Base-by-base conservation (phyloP, 2,329 filamentous ascomycete genomes). In the Myriosclerotinia scirpicola region DNA sequence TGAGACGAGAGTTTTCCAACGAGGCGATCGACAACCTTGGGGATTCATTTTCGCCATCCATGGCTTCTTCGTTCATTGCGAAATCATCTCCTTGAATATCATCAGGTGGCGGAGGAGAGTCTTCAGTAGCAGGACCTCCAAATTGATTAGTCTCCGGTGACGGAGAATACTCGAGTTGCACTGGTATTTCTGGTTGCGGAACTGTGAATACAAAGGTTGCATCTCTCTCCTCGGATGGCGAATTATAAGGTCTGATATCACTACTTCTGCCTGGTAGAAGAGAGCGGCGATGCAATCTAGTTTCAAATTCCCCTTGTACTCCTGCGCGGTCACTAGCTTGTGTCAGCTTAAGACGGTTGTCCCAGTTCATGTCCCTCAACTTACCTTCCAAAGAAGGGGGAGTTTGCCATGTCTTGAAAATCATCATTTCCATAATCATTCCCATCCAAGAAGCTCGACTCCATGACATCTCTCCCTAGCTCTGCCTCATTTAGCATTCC, bases 131-230 rank as follows among this genome's bases (percentile, higher is more conserved):
- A 26, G 34, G 46, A 22, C 38, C 38, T 22, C 22, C 40, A 17
- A 26, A 26, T 44, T 38, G 20, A 44, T 3, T 42, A 54, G 38
- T 53, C 9, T 54, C 48, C 2, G 38, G 54, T 42, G 36, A 44
- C 34, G 17, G 46, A 50, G 55, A 60, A n/a, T 22, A 22, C 30
- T 60, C 62, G 14, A 63, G 65, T 58, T 30, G 52, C 44, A 52
- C 56, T 64, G 69, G 68, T 11, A 68, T 67, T n/a, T 60, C 71
- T 68, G 72, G 69, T 20, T 67, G 71, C n/a, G 75, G 75, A 22
- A 77, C 72, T 17, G 70, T 73, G 22, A 77, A 73, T 2, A 74
- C 69, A 65, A 77, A 77, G 1, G 73, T 75, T 26, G 71, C 72
- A 17, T 76, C 75, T 12, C 70, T 76, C 54, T 76, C 76, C 65